phyloP scores from a whole-genome alignment of 192 early-diverging fungal species.

The Mortierella hygrophila region DNA sequence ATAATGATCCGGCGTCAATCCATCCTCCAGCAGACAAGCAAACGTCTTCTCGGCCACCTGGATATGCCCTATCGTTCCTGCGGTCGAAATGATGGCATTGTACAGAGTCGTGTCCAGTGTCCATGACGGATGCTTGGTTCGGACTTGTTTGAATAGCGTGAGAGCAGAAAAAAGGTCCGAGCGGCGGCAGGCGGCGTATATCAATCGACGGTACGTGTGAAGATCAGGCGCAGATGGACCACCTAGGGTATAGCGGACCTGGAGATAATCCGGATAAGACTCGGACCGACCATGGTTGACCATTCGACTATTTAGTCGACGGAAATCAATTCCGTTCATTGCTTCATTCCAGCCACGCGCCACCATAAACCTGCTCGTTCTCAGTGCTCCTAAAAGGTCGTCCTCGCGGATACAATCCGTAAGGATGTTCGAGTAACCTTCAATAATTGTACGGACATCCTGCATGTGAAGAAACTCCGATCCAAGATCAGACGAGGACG shows the following conservation, averaged over 20 bases:
- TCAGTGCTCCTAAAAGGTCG: constrained; percentile 22
- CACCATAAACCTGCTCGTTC: constrained; percentile 21
- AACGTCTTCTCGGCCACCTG: constrained; percentile 38
- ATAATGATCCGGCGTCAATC: constrained; percentile 32
- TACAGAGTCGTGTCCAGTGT: constrained; percentile 24
- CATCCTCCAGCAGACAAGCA: constrained; percentile 27
- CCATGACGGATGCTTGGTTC: constrained; percentile 25
- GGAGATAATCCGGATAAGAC: constrained; percentile 25
- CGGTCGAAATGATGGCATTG: constrained; percentile 52
- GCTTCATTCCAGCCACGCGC: constrained; percentile 11
- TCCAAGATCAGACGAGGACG: not conserved
- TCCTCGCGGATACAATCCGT: not conserved
- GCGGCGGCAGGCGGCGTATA: constrained; percentile 52
- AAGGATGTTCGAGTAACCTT: constrained; percentile 22
- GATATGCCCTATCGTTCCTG: constrained; percentile 24
- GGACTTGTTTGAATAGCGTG: constrained; percentile 17
- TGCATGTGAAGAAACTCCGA: not conserved
- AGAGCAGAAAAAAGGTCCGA: constrained; percentile 38
- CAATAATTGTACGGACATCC: not conserved
- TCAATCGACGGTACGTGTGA: constrained; percentile 43
- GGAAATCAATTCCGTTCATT: constrained; percentile 18
- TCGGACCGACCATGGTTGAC: constrained; percentile 25
- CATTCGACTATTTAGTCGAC: constrained; percentile 26
- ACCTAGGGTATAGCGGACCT: constrained; percentile 32
- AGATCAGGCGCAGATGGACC: constrained; percentile 22